Evolutionary conservation across 768 basidiomycete species (phyloP).

Genomic region (Mycena pura): DNA sequence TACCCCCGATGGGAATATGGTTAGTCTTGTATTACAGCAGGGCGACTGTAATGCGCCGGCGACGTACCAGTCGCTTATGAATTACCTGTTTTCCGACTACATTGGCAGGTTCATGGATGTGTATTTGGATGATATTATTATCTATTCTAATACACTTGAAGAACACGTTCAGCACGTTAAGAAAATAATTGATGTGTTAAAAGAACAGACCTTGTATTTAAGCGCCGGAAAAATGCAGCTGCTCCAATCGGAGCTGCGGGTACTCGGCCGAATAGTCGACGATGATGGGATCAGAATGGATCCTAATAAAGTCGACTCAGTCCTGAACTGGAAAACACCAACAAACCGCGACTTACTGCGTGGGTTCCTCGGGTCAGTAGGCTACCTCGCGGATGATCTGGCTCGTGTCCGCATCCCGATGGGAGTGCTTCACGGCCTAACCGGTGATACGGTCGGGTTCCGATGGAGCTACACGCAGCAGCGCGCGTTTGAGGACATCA

Average conservation of each 20-base stretch:
- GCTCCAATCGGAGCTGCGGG: constrained; percentile 32
- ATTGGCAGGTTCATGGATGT: constrained; percentile 44
- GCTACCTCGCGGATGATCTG: not conserved
- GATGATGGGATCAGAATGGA: constrained; percentile 49
- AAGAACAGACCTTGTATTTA: constrained; percentile 40
- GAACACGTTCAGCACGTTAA: constrained; percentile 43
- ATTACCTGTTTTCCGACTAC: constrained; percentile 38
- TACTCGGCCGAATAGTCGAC: constrained; percentile 41
- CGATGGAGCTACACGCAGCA: not conserved
- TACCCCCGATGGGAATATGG: constrained; percentile 41
- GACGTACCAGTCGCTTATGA: constrained; percentile 51
- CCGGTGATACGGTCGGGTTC: not conserved
- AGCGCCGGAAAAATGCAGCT: constrained; percentile 41
- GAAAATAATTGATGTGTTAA: constrained; percentile 39
- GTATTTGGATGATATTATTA: constrained; percentile 41
- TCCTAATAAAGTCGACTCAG: constrained; percentile 46
- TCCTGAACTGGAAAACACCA: constrained; percentile 40
- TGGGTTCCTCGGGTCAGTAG: not conserved
- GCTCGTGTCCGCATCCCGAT: not conserved
- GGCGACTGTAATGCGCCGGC: constrained; percentile 26
- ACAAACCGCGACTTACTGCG: too few species aligned
- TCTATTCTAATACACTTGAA: constrained; percentile 45
- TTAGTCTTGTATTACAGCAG: constrained; percentile 42
- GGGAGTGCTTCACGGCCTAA: not conserved
- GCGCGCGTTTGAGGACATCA: not conserved